Evolutionary conservation across 768 basidiomycete species (phyloP).

Genomic region (Pisolithus marmoratus): DNA sequence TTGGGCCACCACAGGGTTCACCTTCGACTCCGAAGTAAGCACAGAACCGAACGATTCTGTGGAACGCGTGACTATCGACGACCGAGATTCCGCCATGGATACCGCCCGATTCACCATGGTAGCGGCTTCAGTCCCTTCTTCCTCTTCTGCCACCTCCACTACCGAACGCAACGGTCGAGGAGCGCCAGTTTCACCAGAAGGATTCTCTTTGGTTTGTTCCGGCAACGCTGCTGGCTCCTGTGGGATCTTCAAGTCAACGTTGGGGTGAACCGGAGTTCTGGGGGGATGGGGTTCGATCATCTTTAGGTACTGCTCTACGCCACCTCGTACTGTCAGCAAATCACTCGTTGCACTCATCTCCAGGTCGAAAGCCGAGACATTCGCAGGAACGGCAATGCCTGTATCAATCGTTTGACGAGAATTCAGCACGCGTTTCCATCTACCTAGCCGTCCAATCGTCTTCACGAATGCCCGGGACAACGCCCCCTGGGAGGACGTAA

Average conservation of each 20-base stretch:
- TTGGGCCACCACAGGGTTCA: conserved; percentile 29
- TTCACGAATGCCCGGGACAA: conserved; percentile 74
- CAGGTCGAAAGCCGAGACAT: conserved; percentile 67
- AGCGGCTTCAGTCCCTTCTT: conserved; percentile 14
- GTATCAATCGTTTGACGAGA: conserved; percentile 33
- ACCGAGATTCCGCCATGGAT: conserved; percentile 17
- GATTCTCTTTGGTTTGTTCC: conserved; percentile 1
- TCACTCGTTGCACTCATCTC: conserved; percentile 59
- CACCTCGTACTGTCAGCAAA: conserved; percentile 53
- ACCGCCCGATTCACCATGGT: conserved; percentile 8
- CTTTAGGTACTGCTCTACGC: conserved; percentile 62
- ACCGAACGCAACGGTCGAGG: conserved; percentile 24
- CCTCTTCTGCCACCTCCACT: conserved; percentile 28
- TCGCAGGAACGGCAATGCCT: conserved; percentile 32
- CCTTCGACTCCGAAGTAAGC: conserved; percentile 22
- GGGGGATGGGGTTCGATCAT: conserved; percentile 39
- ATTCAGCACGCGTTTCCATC: conserved; percentile 77
- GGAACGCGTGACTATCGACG: conserved; percentile 27
- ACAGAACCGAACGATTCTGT: conserved; percentile 30
- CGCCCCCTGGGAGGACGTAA: conserved; percentile 52
- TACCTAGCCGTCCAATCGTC: conserved; percentile 76
- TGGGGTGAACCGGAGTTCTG: conserved; percentile 1
- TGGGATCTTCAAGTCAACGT: not conserved
- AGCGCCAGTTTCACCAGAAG: conserved; percentile 7
- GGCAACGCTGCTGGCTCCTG: not conserved